A percentile compares a stretch with the other conserved stretches of the same genome.
Conservation (phyloP, 176 grass and related monocot species). For the Ananas comosus region DNA sequence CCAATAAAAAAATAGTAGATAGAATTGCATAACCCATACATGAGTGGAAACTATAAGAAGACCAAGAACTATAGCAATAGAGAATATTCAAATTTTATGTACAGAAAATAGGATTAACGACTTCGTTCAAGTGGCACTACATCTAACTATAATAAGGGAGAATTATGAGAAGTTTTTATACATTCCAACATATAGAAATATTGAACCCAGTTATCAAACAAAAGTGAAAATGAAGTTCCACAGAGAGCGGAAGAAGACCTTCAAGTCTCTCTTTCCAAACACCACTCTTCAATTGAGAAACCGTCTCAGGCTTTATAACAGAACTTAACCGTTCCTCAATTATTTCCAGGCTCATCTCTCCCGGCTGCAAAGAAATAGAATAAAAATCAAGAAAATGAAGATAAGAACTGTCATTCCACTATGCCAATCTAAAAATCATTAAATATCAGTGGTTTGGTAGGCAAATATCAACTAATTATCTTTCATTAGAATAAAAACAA, state of each 20-base stretch:
- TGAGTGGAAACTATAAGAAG: neutral
- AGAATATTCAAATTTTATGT: no score
- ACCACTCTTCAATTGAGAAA: slow-evolving; percentile 81
- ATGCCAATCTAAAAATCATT: neutral
- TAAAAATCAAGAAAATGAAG: slow-evolving; percentile 19
- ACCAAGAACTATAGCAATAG: no score
- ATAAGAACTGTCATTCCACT: neutral
- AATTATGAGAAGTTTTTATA: no score
- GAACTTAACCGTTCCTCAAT: slow-evolving; percentile 82
- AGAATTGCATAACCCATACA: neutral
- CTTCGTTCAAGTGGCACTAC: no score
- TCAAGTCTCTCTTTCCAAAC: slow-evolving; percentile 98
- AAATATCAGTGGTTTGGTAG: neutral
- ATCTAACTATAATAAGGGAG: no score
- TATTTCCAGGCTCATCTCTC: slow-evolving; percentile 96
- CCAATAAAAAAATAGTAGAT: no score
- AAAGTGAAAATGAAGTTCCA: slow-evolving; percentile 14
- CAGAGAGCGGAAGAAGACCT: slow-evolving; percentile 35
- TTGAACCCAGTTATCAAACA: neutral
- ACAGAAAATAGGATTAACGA: no score
- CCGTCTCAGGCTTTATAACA: slow-evolving; percentile 60
- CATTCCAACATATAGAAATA: slow-evolving; percentile 12
- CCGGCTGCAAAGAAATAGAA: slow-evolving; percentile 46
- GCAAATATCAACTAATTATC: neutral
- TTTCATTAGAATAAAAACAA: neutral